Evolutionary conservation across 1,139 yeast species (phyloP).

Genomic region (Hansenula lynferdii): DNA sequence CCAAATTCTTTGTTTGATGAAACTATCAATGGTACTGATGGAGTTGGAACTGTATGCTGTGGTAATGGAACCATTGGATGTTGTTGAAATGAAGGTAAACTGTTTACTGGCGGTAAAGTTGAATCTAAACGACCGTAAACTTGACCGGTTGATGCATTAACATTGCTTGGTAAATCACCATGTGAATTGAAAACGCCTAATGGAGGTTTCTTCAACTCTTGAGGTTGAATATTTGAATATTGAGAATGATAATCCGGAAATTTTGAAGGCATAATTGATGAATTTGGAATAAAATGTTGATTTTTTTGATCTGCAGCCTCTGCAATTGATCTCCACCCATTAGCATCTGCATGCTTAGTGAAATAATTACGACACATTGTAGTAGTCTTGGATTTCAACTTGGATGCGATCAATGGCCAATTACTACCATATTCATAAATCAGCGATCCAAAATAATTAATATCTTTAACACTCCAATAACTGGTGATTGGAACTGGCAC

Average conservation of each 20-base stretch:
- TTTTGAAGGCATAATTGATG: not conserved
- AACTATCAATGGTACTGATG: not conserved
- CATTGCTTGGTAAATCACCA: constrained; percentile 21
- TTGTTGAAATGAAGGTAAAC: not conserved
- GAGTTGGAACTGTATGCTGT: not conserved
- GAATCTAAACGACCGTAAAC: too few species aligned
- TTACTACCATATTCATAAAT: constrained; percentile 66
- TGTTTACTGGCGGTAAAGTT: not conserved
- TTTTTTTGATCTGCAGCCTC: constrained; percentile 28
- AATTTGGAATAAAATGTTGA: not conserved
- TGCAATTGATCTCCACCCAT: constrained; percentile 54
- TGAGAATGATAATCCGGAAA: too few species aligned
- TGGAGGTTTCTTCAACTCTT: constrained; percentile 18
- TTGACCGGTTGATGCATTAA: constrained; percentile 1
- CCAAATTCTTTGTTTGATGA: not conserved
- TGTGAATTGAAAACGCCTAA: constrained; percentile 22
- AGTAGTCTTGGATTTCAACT: constrained; percentile 70
- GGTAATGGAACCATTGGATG: not conserved
- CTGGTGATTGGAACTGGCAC: constrained; percentile 40
- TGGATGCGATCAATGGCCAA: constrained; percentile 76
- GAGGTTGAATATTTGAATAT: too few species aligned
- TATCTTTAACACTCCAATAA: constrained; percentile 90
- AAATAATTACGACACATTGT: constrained; percentile 87
- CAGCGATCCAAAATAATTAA: constrained; percentile 63
- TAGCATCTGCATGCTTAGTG: constrained; percentile 61